These are phyloP conservation scores for Exophiala sp. DNA, from an alignment of 2,329 filamentous ascomycete genomes.

Conservation along the genomic window DNA sequence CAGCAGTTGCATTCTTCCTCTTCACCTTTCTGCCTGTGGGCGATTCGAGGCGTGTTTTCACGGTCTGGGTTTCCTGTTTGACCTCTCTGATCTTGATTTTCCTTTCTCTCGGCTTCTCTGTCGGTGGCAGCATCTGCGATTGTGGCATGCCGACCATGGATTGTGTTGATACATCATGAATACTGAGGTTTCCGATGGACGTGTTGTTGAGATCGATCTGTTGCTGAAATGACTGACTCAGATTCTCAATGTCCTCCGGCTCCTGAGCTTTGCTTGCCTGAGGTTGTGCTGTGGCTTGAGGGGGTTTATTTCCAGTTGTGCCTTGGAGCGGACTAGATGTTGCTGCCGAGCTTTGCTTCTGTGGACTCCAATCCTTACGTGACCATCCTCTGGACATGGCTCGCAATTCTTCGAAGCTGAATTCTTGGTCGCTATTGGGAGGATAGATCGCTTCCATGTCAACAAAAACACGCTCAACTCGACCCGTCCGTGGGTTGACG, in stretches of 20 bases:
- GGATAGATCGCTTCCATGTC: slow-evolving; percentile 84
- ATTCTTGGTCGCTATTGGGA: slow-evolving; percentile 67
- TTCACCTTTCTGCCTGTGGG: slow-evolving; percentile 80
- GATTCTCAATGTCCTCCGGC: slow-evolving; percentile 31
- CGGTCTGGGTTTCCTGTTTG: slow-evolving; percentile 83
- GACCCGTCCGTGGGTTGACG: slow-evolving; percentile 78
- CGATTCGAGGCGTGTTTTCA: slow-evolving; percentile 90
- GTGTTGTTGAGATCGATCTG: slow-evolving; percentile 14
- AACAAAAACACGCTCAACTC: slow-evolving; percentile 81
- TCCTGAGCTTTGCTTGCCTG: slow-evolving; percentile 23
- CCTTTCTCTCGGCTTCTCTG: slow-evolving; percentile 48
- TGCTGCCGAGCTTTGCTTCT: slow-evolving; percentile 8
- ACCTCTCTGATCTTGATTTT: slow-evolving; percentile 80
- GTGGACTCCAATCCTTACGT: slow-evolving; percentile 50
- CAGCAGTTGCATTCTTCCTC: slow-evolving; percentile 63
- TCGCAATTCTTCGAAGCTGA: slow-evolving; percentile 88
- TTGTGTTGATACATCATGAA: slow-evolving; percentile 24
- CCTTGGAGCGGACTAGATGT: slow-evolving; percentile 1
- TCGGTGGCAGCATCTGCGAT: slow-evolving; percentile 6
- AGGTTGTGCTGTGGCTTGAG: slow-evolving; percentile 6
- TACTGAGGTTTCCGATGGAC: slow-evolving; percentile 6
- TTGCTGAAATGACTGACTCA: slow-evolving; percentile 23
- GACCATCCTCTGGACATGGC: slow-evolving; percentile 70
- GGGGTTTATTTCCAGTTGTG: slow-evolving; percentile 4
- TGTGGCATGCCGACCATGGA: slow-evolving; percentile 28